Evolutionary conservation across 306 rosid species (phyloP).

Genomic region (peach (Prunus persica)): Prunus_persica_NCBIv2 NC_034012.1:24947001-24947500

Average conservation of each 20-base stretch:
- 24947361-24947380: slow-evolving; percentile 45
- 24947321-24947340: slow-evolving; percentile 77
- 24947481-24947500: slow-evolving; percentile 57
- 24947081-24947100: slow-evolving; percentile 21
- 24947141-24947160: slow-evolving; percentile 69
- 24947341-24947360: slow-evolving; percentile 78
- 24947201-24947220: slow-evolving; percentile 28
- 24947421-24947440: background rate
- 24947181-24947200: slow-evolving; percentile 9
- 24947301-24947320: slow-evolving; percentile 77
- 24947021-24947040: background rate
- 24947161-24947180: slow-evolving; percentile 62
- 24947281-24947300: slow-evolving; percentile 63
- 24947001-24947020: background rate
- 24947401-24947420: background rate
- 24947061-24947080: slow-evolving; percentile 10
- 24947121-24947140: slow-evolving; percentile 46
- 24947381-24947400: background rate
- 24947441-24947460: background rate
- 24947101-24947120: slow-evolving; percentile 39
- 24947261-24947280: slow-evolving; percentile 64
- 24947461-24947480: background rate
- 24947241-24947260: slow-evolving; percentile 35
- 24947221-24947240: slow-evolving; percentile 45
- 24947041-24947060: background rate